phyloP scores from a whole-genome alignment of 257 asterid species.

The Agastache rugosa region DNA sequence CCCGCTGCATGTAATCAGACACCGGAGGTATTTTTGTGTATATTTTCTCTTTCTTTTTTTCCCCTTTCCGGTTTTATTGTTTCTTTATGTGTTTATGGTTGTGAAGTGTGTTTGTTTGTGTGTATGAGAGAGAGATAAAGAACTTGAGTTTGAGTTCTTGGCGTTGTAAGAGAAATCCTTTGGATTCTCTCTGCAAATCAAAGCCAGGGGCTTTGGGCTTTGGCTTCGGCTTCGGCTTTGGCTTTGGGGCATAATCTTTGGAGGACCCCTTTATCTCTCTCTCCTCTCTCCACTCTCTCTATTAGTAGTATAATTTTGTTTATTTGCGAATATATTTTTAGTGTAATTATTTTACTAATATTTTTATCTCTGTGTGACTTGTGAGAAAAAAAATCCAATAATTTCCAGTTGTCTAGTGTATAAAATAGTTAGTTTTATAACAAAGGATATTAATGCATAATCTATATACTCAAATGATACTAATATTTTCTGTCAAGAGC shows the following conservation, averaged over 20 bases:
- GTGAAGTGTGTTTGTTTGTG: constrained; percentile 10
- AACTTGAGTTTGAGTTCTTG: constrained; percentile 33
- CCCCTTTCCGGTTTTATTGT: neutral
- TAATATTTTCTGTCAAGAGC: too few species aligned
- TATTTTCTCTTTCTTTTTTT: neutral
- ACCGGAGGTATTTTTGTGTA: neutral
- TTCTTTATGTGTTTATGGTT: constrained; percentile 29
- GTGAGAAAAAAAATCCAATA: too few species aligned
- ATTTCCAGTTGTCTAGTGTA: too few species aligned
- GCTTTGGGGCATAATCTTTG: constrained; percentile 53
- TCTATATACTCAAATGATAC: too few species aligned
- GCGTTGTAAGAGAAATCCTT: constrained; percentile 52
- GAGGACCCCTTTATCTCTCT: constrained; percentile 53
- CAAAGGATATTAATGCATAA: too few species aligned
- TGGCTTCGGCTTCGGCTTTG: constrained; percentile 43
- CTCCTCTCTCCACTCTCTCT: constrained; percentile 32
- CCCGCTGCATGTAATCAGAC: constrained; percentile 36
- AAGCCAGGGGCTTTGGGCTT: constrained; percentile 51
- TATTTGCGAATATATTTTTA: neutral
- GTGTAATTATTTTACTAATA: neutral
- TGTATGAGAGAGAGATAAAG: constrained; percentile 15
- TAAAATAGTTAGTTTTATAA: too few species aligned
- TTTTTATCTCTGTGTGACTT: neutral
- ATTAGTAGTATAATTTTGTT: constrained; percentile 1
- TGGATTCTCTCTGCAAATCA: constrained; percentile 71